Base-by-base conservation (phyloP, 1,284 basidiomycete genomes). In the Malassezia yamatoensis region DNA sequence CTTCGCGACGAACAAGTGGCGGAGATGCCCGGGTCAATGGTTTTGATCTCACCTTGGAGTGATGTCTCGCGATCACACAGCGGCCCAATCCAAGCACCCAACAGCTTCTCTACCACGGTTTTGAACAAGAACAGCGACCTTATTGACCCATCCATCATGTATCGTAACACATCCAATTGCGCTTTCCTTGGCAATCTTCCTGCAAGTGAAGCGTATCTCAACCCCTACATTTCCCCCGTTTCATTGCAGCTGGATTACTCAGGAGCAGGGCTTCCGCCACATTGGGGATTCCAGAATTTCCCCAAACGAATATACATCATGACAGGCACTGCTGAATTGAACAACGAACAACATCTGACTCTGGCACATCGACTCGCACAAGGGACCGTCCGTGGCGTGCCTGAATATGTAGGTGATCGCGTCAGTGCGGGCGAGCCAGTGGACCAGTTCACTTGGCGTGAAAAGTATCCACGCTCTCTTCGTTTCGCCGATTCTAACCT, bases 41-140 rank as follows among this genome's bases (percentile, higher is more conserved):
- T 72, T 34, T 64, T 72, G 16, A 54, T 72, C 45, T 70, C 70
- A 34, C 70, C 70, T 0, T 72, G 70, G 70, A 66, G 63, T 16
- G 70, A 72, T 49, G 53, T 68, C 2, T 72, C 70, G 37, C 66
- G 70, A 13, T 71, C 68, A 24, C 70, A 72, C 51, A 58, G 62
- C 4, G 70, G 70, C 3, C 70, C 70, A 2, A 58, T 64, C 2
- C 49, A 53, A 10, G 61, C 64, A 6, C 70, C 67, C 11, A 72
- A 71, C 44, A 43, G 52, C 2, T 62, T 67, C 32, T 62, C 62
- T 7, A 58, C 64, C 3, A 61, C 63, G 0, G 58, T 60, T 18
- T 34, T 39, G n/a, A 72, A 72, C 56, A 40, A 51, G 9, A 45
- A 65, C 3, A 62, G 61, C 38, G 70, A 72, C 51, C 66, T 72